Evolutionary conservation across 139 green algal species (phyloP).

Genomic region (Zygnema cylindricum): DNA sequence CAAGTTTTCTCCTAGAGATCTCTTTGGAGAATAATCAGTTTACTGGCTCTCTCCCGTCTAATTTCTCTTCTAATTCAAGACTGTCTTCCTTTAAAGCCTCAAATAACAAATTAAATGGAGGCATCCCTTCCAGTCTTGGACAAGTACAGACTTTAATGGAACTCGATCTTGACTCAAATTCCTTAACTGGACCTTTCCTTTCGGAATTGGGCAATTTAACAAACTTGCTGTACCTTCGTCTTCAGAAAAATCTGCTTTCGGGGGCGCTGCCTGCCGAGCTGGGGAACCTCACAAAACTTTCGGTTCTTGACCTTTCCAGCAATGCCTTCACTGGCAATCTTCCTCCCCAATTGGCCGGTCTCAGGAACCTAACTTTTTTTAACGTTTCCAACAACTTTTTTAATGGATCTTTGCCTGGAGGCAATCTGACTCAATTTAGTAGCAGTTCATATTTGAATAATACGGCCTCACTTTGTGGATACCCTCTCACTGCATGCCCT

Average conservation of each 20-base stretch:
- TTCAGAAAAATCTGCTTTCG: neutral
- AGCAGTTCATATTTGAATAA: slow-evolving; percentile 13
- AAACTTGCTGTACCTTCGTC: slow-evolving; percentile 3
- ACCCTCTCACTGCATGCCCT: neutral
- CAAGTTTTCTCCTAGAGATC: neutral
- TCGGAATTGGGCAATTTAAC: neutral
- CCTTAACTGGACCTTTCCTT: neutral
- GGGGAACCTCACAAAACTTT: slow-evolving; percentile 11
- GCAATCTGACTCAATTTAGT: neutral
- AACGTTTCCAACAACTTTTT: slow-evolving; percentile 27
- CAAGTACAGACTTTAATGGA: neutral
- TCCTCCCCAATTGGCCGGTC: neutral
- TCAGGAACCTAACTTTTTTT: neutral
- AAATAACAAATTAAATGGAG: slow-evolving; percentile 8
- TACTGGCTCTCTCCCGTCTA: neutral
- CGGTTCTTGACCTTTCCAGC: slow-evolving; percentile 15
- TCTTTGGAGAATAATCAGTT: neutral
- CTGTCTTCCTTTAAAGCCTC: neutral
- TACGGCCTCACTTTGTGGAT: slow-evolving; percentile 8
- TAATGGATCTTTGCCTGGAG: slow-evolving; percentile 1
- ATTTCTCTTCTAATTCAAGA: neutral
- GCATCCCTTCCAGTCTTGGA: slow-evolving; percentile 10
- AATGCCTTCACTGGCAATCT: slow-evolving; percentile 27
- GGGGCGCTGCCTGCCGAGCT: slow-evolving; percentile 23
- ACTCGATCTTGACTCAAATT: slow-evolving; percentile 8